Conservation (phyloP, 2,329 filamentous ascomycete species). For the Xylaria sp. region DNA sequence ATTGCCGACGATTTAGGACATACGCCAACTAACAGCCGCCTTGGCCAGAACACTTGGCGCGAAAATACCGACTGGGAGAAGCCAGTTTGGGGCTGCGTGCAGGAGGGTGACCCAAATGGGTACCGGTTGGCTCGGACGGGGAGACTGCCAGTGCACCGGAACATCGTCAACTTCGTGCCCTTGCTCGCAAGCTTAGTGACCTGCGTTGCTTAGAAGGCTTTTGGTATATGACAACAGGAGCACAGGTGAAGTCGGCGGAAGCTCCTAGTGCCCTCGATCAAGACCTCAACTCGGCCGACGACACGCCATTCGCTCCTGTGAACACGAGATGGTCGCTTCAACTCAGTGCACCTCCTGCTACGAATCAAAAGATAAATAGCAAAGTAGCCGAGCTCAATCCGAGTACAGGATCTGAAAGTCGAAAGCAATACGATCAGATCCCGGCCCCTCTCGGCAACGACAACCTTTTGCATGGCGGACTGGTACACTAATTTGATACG, state of each 20-base stretch:
- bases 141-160: conserved; percentile 1
- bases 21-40: not conserved
- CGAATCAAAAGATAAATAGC: conserved; percentile 32
- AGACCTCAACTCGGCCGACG: conserved; percentile 45
- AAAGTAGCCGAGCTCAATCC: not conserved
- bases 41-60: conserved; percentile 24
- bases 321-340: conserved; percentile 49
- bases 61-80: conserved; percentile 45
- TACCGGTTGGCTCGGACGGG: conserved; percentile 40
- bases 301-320: conserved; percentile 49
- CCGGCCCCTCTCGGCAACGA: conserved; percentile 46
- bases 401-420: not conserved
- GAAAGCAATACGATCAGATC: conserved; percentile 41
- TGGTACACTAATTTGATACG: conserved; percentile 48
- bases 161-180: conserved; percentile 39
- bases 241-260: conserved; percentile 34
- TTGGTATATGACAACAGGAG: conserved; percentile 45
- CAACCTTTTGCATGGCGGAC: conserved; percentile 44
- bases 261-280: conserved; percentile 46
- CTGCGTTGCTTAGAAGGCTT: conserved; percentile 41
- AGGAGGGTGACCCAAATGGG: conserved; percentile 38
- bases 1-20: not conserved
- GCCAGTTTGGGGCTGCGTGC: conserved; percentile 49
- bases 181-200: conserved; percentile 36
- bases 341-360: conserved; percentile 33